phyloP scores from a whole-genome alignment of 2,329 filamentous ascomycete species.

The Didymosphaeria variabile region DNA sequence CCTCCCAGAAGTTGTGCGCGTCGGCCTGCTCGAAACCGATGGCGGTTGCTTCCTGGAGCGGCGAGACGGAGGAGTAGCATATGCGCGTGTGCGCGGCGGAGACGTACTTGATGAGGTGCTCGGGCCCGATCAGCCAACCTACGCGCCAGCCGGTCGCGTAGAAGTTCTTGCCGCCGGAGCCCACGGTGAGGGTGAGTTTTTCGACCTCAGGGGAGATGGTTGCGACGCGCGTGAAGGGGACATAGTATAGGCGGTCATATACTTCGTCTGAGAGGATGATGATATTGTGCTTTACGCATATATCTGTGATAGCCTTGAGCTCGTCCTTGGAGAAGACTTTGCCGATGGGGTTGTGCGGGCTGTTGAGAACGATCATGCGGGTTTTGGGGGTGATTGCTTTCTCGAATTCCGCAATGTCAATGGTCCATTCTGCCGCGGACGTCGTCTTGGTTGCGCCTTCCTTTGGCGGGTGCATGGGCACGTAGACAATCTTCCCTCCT shows the following conservation, averaged over 20 bases:
- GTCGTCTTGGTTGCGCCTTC: constrained; percentile 82
- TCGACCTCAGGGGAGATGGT: constrained; percentile 92
- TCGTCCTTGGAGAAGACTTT: constrained; percentile 92
- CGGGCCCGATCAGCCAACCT: constrained; percentile 90
- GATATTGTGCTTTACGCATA: constrained; percentile 92
- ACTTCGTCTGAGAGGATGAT: constrained; percentile 80
- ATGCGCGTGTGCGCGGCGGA: constrained; percentile 93
- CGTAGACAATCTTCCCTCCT: constrained; percentile 92
- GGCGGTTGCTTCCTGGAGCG: constrained; percentile 91
- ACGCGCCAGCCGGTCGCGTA: constrained; percentile 98
- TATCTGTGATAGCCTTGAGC: constrained; percentile 81
- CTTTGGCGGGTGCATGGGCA: constrained; percentile 88
- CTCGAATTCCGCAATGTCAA: constrained; percentile 85
- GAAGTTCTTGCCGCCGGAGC: constrained; percentile 97
- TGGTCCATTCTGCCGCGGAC: constrained; percentile 85
- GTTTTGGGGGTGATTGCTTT: constrained; percentile 83
- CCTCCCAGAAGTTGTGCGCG: constrained; percentile 83
- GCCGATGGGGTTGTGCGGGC: constrained; percentile 92
- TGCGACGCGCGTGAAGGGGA: constrained; percentile 90
- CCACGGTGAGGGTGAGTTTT: constrained; percentile 88
- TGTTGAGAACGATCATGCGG: constrained; percentile 95
- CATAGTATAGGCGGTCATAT: constrained; percentile 94
- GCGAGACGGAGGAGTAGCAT: constrained; percentile 93
- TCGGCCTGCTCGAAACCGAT: constrained; percentile 95
- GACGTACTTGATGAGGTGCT: constrained; percentile 89